Evolutionary conservation across 2,329 filamentous ascomycete genomes (phyloP).

Genomic region (Fusarium euwallaceae): DNA sequence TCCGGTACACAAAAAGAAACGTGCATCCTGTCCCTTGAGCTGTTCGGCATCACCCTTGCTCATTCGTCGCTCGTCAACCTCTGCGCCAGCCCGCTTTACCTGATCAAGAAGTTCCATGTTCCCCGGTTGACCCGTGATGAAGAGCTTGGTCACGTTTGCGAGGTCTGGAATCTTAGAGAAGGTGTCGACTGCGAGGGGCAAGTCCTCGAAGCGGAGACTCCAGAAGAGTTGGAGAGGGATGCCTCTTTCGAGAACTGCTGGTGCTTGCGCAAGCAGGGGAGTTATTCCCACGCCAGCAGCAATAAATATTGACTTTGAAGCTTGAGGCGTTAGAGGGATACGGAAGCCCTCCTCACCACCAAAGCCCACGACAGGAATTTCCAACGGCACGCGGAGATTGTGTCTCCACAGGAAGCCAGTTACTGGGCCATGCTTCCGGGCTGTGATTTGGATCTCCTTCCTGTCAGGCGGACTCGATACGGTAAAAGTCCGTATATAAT

Average conservation of each 20-base stretch:
- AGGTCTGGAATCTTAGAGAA: conserved; percentile 67
- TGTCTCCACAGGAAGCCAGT: conserved; percentile 75
- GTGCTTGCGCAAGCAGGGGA: conserved; percentile 79
- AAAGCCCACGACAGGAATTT: conserved; percentile 79
- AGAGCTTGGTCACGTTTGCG: conserved; percentile 67
- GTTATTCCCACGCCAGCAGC: conserved; percentile 89
- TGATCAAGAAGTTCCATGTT: conserved; percentile 53
- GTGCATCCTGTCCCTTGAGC: conserved; percentile 55
- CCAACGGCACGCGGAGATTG: conserved; percentile 66
- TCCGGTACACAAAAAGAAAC: conserved; percentile 66
- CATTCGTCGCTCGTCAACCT: conserved; percentile 56
- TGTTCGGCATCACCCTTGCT: conserved; percentile 57
- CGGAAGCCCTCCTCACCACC: conserved; percentile 70
- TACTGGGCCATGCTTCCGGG: conserved; percentile 75
- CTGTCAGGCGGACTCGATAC: conserved; percentile 71
- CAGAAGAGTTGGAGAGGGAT: conserved; percentile 72
- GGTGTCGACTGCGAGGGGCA: conserved; percentile 71
- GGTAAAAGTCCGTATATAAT: conserved; percentile 87
- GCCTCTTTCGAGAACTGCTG: conserved; percentile 56
- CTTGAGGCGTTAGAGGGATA: conserved; percentile 45
- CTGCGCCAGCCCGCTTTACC: conserved; percentile 52
- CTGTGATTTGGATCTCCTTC: conserved; percentile 77
- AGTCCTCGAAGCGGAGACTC: conserved; percentile 73
- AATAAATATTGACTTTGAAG: conserved; percentile 68
- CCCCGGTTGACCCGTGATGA: conserved; percentile 68